phyloP scores from a whole-genome alignment of 225 moss, liverwort and hornwort genomes.

The Anthoceros angustus region DNA sequence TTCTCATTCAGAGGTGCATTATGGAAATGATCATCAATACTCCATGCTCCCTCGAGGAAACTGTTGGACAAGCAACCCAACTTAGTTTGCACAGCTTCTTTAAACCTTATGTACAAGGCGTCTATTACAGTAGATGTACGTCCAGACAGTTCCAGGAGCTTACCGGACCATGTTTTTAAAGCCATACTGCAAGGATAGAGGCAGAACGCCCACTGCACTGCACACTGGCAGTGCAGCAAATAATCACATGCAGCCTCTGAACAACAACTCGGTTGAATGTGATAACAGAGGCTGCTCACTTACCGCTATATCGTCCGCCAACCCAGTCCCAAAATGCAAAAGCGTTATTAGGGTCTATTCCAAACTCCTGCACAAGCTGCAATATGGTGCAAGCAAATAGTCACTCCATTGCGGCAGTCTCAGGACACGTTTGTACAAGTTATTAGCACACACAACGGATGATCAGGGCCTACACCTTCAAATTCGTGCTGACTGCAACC shows the following conservation, averaged over 20 bases:
- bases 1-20: slow-evolving; percentile 64
- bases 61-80: slow-evolving; percentile 13
- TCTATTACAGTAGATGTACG: not conserved
- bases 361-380: slow-evolving; percentile 97
- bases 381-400: not conserved
- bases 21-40: slow-evolving; percentile 79
- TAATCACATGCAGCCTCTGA: not conserved
- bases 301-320: slow-evolving; percentile 98
- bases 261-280: not conserved
- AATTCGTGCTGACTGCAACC: slow-evolving; percentile 92
- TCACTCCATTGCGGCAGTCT: no score
- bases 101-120: not conserved
- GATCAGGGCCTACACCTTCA: slow-evolving; percentile 43
- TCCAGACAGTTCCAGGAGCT: slow-evolving; percentile 7
- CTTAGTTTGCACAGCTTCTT: no score
- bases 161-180: slow-evolving; percentile 55
- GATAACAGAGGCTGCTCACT: not conserved
- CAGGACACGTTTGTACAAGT: no score
- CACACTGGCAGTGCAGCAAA: slow-evolving; percentile 42
- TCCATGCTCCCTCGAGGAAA: slow-evolving; percentile 97
- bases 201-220: slow-evolving; percentile 91
- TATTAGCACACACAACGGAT: not conserved
- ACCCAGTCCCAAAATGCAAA: slow-evolving; percentile 99
- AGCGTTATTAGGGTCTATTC: slow-evolving; percentile 76
- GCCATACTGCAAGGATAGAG: slow-evolving; percentile 84